Conservation (phyloP, 352 stramenopile genomes). For the Globisporangium recalcitrans region DNA sequence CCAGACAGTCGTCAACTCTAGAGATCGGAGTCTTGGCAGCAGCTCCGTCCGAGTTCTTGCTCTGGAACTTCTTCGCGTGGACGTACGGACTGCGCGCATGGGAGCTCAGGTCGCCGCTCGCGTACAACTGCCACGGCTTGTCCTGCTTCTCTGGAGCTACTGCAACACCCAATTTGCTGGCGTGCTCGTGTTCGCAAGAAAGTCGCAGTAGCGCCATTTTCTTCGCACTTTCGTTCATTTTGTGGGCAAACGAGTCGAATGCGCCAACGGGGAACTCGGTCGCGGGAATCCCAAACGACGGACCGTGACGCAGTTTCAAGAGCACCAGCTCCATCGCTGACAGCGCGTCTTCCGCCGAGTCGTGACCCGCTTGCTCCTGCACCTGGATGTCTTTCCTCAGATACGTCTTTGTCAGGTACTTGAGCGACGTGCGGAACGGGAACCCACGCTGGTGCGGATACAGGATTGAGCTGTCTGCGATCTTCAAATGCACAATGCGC, state of each 20-base stretch:
- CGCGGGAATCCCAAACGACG: constrained; percentile 67
- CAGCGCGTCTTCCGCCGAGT: constrained; percentile 79
- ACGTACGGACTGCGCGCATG: constrained; percentile 43
- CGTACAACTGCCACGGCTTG: constrained; percentile 72
- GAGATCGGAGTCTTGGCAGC: constrained; percentile 9
- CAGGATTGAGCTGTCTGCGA: constrained; percentile 77
- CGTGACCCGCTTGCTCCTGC: constrained; percentile 53
- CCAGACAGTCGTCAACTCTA: constrained; percentile 27
- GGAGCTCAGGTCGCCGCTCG: constrained; percentile 56
- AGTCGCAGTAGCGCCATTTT: constrained; percentile 46
- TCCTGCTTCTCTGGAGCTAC: constrained; percentile 20
- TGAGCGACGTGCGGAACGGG: constrained; percentile 78
- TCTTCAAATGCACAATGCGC: constrained; percentile 59
- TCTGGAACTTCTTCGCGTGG: constrained; percentile 29
- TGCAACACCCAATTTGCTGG: neutral
- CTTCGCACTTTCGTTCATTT: constrained; percentile 41
- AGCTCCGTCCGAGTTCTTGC: neutral
- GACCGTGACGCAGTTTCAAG: constrained; percentile 62
- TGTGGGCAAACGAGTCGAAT: constrained; percentile 68
- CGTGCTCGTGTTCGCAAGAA: constrained; percentile 8
- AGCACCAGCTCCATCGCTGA: constrained; percentile 73
- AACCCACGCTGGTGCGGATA: constrained; percentile 83
- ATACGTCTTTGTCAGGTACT: constrained; percentile 82
- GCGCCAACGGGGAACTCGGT: constrained; percentile 28
- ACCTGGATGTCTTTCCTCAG: constrained; percentile 75